Conservation (phyloP, 2,329 filamentous ascomycete genomes). For the Colletotrichum tamarilloi region DNA sequence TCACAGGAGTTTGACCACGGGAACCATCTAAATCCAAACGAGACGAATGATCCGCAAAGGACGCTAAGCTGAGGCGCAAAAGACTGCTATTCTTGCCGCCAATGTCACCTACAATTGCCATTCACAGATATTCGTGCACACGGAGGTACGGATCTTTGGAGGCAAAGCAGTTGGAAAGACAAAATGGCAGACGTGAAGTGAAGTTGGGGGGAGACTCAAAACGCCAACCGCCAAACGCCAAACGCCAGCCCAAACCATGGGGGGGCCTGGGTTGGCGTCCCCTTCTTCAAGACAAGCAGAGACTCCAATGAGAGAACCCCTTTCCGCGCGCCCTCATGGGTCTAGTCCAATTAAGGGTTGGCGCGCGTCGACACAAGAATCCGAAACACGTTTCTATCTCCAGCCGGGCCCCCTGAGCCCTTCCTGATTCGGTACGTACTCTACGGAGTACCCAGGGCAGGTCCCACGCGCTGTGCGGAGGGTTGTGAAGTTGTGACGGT, state of each 20-base stretch:
- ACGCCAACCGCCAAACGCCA: not conserved
- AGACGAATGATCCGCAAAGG: not conserved
- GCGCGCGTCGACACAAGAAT: not conserved
- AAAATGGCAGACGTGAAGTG: not conserved
- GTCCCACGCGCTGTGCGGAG: not conserved
- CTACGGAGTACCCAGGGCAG: not conserved
- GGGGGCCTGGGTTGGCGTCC: not conserved
- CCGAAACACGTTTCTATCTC: constrained; percentile 22
- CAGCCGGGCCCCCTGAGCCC: constrained; percentile 9
- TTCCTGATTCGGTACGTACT: not conserved
- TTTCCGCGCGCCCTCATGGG: not conserved
- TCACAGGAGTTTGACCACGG: not conserved
- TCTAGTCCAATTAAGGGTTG: not conserved
- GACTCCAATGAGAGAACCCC: not conserved
- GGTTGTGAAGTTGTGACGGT: not conserved
- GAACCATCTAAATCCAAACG: not conserved
- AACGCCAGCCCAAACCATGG: not conserved
- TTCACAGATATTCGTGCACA: not conserved
- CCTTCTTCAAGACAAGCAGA: not conserved
- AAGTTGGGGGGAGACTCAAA: not conserved
- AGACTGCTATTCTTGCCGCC: not conserved
- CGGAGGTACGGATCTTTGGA: too few species aligned
- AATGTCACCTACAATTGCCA: not conserved
- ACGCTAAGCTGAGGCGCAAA: constrained; percentile 1
- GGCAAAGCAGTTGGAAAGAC: not conserved